Conservation (phyloP, 1,284 basidiomycete genomes). For the Naganishia cerealis region DNA sequence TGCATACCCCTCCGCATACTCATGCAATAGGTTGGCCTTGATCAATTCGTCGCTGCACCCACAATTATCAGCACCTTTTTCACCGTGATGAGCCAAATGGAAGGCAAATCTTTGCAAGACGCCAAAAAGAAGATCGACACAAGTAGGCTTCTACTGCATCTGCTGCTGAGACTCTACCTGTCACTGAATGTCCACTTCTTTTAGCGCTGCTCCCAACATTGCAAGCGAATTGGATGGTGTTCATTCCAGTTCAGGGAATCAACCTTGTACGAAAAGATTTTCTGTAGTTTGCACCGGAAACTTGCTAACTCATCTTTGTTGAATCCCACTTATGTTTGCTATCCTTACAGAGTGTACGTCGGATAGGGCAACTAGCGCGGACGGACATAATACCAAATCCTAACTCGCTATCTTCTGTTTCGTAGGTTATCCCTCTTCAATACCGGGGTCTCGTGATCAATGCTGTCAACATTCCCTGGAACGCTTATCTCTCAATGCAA, state of each 20-base stretch:
- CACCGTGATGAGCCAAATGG: constrained; percentile 54
- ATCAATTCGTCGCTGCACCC: constrained; percentile 56
- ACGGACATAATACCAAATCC: neutral
- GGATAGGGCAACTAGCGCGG: no score
- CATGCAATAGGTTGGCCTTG: constrained; percentile 43
- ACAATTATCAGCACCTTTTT: constrained; percentile 55
- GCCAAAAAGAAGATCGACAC: constrained; percentile 50
- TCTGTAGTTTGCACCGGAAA: neutral
- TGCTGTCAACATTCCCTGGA: constrained; percentile 56
- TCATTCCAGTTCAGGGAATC: constrained; percentile 53
- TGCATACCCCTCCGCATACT: neutral
- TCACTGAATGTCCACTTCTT: neutral
- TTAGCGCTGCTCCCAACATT: constrained; percentile 41
- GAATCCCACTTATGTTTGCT: neutral
- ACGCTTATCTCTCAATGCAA: constrained; percentile 53
- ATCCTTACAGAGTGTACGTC: constrained; percentile 38
- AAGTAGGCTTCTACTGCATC: neutral
- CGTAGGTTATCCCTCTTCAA: constrained; percentile 54
- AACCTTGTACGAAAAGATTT: constrained; percentile 49
- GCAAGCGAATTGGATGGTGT: constrained; percentile 53
- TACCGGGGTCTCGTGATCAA: constrained; percentile 55
- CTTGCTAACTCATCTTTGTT: neutral
- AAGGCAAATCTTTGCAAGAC: constrained; percentile 53
- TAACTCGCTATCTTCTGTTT: neutral
- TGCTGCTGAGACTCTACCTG: neutral